phyloP scores from a whole-genome alignment of 106 monocot species.

The Dioscorea zingiberensis region DNA sequence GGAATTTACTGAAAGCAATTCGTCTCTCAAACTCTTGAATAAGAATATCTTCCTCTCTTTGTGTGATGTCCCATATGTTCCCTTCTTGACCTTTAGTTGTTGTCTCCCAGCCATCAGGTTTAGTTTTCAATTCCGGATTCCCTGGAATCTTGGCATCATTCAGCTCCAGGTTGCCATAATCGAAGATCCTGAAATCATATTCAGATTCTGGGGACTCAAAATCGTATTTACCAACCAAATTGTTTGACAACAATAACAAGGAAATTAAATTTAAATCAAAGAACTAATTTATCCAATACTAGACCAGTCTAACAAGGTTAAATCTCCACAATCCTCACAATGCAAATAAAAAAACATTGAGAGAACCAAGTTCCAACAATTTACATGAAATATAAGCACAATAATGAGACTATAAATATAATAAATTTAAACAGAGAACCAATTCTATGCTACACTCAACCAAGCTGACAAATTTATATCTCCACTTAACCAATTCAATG shows the following conservation, averaged over 20 bases:
- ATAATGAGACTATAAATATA: not conserved
- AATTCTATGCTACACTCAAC: no score
- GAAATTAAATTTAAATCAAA: no score
- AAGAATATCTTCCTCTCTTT: constrained; percentile 91
- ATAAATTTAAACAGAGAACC: no score
- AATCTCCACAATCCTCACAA: not conserved
- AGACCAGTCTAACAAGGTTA: not conserved
- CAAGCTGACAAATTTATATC: no score
- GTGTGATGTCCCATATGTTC: constrained; percentile 88
- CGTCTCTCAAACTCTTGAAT: constrained; percentile 95
- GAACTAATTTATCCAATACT: not conserved
- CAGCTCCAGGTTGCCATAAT: constrained; percentile 48
- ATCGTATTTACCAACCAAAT: not conserved
- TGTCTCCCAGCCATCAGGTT: constrained; percentile 93
- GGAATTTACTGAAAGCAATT: constrained; percentile 92
- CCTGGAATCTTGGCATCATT: constrained; percentile 45
- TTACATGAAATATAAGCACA: no score
- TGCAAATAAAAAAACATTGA: not conserved
- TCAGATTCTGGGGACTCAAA: not conserved
- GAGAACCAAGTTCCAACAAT: not conserved
- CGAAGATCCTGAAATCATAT: constrained; percentile 65
- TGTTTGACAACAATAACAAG: no score
- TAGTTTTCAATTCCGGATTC: constrained; percentile 60
- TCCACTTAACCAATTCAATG: no score
- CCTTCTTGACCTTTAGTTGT: constrained; percentile 66